A percentile compares a stretch with the other conserved stretches of the same genome.
Evolutionary conservation across 169 alveolate species (phyloP).

Genomic region (Eimeria sp.): DNA sequence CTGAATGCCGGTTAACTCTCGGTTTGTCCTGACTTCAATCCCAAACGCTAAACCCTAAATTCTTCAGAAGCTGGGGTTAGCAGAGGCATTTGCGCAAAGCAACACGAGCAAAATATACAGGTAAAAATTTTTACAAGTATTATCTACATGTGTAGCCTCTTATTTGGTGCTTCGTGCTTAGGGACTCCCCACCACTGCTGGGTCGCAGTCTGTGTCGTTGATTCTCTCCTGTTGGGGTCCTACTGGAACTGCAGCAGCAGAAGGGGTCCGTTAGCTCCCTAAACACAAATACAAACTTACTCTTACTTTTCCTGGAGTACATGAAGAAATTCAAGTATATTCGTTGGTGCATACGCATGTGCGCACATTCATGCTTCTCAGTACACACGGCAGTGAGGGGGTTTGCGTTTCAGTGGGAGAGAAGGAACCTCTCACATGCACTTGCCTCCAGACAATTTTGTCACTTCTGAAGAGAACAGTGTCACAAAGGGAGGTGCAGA

Average conservation of each 20-base stretch:
- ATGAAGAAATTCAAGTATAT: background rate
- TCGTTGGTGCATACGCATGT: too few relatives aligned
- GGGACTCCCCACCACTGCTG: background rate
- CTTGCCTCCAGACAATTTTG: background rate
- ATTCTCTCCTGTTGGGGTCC: background rate
- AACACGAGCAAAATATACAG: background rate
- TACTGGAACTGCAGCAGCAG: background rate
- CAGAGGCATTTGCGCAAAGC: background rate
- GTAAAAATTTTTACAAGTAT: background rate
- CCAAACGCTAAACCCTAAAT: background rate
- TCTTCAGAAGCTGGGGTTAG: background rate
- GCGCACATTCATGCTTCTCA: too few relatives aligned
- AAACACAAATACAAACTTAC: background rate
- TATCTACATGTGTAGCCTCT: background rate
- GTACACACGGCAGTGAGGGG: too few relatives aligned
- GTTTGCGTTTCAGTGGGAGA: too few relatives aligned
- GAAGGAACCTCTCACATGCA: too few relatives aligned
- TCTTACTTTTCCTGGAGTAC: background rate
- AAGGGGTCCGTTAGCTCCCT: background rate
- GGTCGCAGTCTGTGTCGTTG: background rate
- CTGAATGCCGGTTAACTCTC: background rate
- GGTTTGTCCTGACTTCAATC: background rate
- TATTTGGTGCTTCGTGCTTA: background rate
- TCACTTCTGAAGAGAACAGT: background rate
- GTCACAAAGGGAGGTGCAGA: background rate